These are phyloP conservation scores for Ceratonia siliqua DNA, from an alignment of 306 rosid species.

Conservation along the genomic window DNA sequence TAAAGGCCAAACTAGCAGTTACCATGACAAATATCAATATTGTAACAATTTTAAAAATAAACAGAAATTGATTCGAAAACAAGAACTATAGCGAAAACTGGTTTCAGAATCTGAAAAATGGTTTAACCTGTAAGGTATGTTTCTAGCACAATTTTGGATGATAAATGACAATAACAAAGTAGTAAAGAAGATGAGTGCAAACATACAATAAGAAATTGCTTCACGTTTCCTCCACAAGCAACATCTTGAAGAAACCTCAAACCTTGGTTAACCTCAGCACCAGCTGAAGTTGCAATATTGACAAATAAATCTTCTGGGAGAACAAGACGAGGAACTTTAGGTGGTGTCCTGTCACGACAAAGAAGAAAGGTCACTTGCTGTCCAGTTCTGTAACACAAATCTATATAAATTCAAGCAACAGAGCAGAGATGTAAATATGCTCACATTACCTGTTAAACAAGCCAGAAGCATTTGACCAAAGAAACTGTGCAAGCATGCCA, in stretches of 20 bases:
- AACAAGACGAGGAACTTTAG: conserved; percentile 65
- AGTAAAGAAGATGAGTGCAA: conserved; percentile 3
- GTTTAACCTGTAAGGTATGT: neutral
- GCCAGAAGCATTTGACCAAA: conserved; percentile 81
- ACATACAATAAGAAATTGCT: conserved; percentile 69
- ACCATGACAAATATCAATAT: neutral
- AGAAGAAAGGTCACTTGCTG: conserved; percentile 17
- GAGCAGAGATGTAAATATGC: conserved; percentile 23
- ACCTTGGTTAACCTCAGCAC: conserved; percentile 58
- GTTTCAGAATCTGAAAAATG: neutral
- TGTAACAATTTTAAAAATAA: neutral
- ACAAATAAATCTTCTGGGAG: conserved; percentile 66
- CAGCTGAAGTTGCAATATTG: conserved; percentile 53
- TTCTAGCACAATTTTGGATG: neutral
- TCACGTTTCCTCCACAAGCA: conserved; percentile 74
- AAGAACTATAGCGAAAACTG: neutral
- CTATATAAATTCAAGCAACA: neutral
- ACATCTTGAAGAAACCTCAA: conserved; percentile 72
- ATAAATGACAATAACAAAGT: neutral
- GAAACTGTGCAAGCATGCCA: conserved; percentile 75
- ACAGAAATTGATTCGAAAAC: neutral
- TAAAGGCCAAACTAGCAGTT: neutral
- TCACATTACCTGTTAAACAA: conserved; percentile 58
- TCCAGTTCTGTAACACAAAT: conserved; percentile 9
- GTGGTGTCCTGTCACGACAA: conserved; percentile 47